Conservation (phyloP, 352 stramenopile species). For the Phytopythium montanum region DNA sequence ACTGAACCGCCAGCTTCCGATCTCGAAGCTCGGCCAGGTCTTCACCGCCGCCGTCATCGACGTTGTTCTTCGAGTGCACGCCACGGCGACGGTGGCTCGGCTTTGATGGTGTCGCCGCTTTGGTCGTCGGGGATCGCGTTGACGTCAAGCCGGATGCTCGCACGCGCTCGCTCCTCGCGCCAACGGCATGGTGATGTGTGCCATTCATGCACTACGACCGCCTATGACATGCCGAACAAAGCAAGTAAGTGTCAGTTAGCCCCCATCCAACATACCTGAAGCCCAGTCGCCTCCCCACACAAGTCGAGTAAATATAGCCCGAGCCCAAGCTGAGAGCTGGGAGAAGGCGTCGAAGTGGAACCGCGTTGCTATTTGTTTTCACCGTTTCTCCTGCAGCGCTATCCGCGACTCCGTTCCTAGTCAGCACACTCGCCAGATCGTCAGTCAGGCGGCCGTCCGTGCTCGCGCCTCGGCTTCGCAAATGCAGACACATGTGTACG, state of each 20-base stretch:
- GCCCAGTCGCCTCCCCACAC: not conserved
- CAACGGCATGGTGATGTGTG: not conserved
- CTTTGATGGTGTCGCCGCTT: not conserved
- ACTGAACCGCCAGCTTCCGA: constrained; percentile 24
- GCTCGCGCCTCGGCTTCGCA: not conserved
- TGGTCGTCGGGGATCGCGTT: not conserved
- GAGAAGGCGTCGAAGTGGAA: not conserved
- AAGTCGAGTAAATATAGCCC: constrained; percentile 1
- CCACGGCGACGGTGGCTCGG: not conserved
- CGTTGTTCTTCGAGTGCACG: not conserved
- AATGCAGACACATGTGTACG: constrained; percentile 1
- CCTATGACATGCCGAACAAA: not conserved
- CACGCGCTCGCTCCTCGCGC: not conserved
- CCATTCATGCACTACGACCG: constrained; percentile 1
- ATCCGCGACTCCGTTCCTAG: not conserved
- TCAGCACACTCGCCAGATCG: not conserved
- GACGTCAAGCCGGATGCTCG: not conserved
- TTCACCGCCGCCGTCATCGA: not conserved
- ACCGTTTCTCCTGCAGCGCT: constrained; percentile 2
- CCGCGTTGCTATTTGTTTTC: constrained; percentile 1
- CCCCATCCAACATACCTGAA: not conserved
- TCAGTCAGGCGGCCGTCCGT: not conserved
- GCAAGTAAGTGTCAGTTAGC: not conserved
- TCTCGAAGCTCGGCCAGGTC: not conserved
- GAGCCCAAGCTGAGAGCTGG: not conserved